Percentiles rank a stretch among this genome's conserved stretches.
phyloP scores from a whole-genome alignment of 805 yeast genomes.

The Saturnispora dispora region DNA sequence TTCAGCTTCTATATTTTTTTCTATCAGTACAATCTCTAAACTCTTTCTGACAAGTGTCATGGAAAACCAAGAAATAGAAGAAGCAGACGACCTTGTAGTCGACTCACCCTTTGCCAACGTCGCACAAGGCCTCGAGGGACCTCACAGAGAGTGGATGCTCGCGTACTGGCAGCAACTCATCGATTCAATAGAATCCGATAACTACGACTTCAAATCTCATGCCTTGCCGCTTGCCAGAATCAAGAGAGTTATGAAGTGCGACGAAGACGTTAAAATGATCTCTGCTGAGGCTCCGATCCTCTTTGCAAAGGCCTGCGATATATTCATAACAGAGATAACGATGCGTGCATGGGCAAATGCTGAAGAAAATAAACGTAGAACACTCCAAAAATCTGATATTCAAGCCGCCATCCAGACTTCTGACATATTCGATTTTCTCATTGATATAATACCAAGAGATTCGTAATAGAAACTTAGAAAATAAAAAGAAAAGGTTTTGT shows the following conservation, averaged over 20 bases:
- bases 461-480: slow-evolving; percentile 48
- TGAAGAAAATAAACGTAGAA: slow-evolving; percentile 89
- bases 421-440: slow-evolving; percentile 95
- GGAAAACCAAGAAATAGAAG: neutral
- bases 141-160: slow-evolving; percentile 81
- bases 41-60: neutral
- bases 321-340: slow-evolving; percentile 91
- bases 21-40: neutral
- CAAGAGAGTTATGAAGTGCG: slow-evolving; percentile 96
- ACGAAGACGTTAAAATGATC: slow-evolving; percentile 94
- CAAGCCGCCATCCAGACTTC: slow-evolving; percentile 91
- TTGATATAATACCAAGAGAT: slow-evolving; percentile 92
- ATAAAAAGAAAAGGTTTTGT: slow-evolving; percentile 12
- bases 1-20: neutral
- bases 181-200: slow-evolving; percentile 78
- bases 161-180: slow-evolving; percentile 97
- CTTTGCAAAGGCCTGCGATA: slow-evolving; percentile 97
- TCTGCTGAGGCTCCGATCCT: slow-evolving; percentile 96
- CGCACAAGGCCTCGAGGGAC: slow-evolving; percentile 82
- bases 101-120: slow-evolving; percentile 52
- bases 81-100: slow-evolving; percentile 14
- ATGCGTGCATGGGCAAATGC: slow-evolving; percentile 99
- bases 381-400: slow-evolving; percentile 88
- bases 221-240: slow-evolving; percentile 93
- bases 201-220: slow-evolving; percentile 88